These are phyloP conservation scores for Teunomyces funiuensis DNA, from an alignment of 805 yeast species.

Conservation along the genomic window DNA sequence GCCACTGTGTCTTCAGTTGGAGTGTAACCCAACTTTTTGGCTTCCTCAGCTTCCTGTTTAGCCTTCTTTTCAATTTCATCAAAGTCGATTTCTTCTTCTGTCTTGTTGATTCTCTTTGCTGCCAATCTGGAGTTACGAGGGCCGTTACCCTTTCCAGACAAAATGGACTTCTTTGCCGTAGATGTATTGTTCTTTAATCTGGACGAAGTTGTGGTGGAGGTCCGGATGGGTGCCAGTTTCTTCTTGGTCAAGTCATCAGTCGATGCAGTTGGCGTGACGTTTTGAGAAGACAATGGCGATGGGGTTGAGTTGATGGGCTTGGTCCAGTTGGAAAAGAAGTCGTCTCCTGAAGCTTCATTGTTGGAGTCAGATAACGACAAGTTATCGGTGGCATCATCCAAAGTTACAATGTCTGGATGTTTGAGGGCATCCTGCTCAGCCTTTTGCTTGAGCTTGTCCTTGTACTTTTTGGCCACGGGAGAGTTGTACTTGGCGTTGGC, in stretches of 20 bases:
- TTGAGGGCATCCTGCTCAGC: constrained; percentile 63
- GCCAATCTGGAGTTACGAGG: constrained; percentile 57
- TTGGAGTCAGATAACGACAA: constrained; percentile 35
- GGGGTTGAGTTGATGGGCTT: constrained; percentile 63
- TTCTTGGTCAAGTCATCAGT: constrained; percentile 30
- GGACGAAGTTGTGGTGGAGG: constrained; percentile 26
- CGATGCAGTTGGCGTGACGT: constrained; percentile 43
- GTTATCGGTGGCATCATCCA: constrained; percentile 48
- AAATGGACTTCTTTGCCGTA: constrained; percentile 30
- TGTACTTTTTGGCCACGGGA: constrained; percentile 75
- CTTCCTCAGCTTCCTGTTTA: constrained; percentile 74
- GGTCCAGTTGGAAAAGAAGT: constrained; percentile 90
- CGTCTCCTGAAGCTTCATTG: constrained; percentile 59
- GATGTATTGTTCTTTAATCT: constrained; percentile 23
- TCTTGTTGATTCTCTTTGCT: constrained; percentile 50
- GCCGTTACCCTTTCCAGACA: constrained; percentile 52
- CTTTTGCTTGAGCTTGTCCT: constrained; percentile 71
- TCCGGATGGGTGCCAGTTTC: constrained; percentile 12
- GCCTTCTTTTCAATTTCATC: constrained; percentile 75
- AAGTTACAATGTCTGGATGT: constrained; percentile 72
- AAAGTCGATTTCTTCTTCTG: constrained; percentile 53
- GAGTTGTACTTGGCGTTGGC: constrained; percentile 80
- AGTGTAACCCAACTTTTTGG: constrained; percentile 52
- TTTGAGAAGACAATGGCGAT: constrained; percentile 49
- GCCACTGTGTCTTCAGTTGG: constrained; percentile 26